phyloP scores from a whole-genome alignment of 1,284 basidiomycete genomes.

The Rhodotorula mucilaginosa region DNA sequence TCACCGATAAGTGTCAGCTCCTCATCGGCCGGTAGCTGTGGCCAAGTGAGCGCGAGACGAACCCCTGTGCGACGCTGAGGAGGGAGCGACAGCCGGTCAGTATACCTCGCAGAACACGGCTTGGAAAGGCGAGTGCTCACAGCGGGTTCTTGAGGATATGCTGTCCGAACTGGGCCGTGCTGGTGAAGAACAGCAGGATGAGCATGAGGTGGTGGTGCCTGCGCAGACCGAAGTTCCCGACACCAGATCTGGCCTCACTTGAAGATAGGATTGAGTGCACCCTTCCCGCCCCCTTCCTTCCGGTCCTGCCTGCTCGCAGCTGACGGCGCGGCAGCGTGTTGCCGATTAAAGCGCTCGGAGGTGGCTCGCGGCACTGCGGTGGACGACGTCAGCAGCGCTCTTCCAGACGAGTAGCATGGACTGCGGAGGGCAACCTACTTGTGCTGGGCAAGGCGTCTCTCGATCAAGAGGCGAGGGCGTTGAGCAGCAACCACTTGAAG shows the following conservation, averaged over 20 bases:
- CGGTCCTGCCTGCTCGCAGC: slow-evolving; percentile 15
- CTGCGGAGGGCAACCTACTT: not conserved
- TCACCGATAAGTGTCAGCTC: not conserved
- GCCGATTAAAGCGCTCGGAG: slow-evolving; percentile 36
- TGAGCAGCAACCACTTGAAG: not conserved
- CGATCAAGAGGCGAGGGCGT: not conserved
- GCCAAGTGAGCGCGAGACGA: not conserved
- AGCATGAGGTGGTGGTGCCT: not conserved
- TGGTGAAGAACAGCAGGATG: slow-evolving; percentile 10
- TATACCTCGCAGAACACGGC: not conserved
- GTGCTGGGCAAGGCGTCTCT: not conserved
- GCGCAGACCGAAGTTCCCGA: not conserved
- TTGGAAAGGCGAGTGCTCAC: slow-evolving; percentile 67
- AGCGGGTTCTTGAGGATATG: slow-evolving; percentile 95
- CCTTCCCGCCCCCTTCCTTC: slow-evolving; percentile 26
- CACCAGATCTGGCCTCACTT: slow-evolving; percentile 27
- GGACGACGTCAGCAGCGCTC: not conserved
- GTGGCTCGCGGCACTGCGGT: slow-evolving; percentile 76
- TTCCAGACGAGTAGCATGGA: not conserved
- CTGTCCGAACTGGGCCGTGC: slow-evolving; percentile 75
- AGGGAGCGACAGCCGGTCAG: not conserved
- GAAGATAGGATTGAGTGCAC: slow-evolving; percentile 45
- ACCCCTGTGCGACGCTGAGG: slow-evolving; percentile 38
- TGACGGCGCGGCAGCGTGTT: slow-evolving; percentile 19
- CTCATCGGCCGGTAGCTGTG: too few species aligned